These are phyloP conservation scores for Starmerella davenportii DNA, from an alignment of 805 yeast species.

Conservation along the genomic window DNA sequence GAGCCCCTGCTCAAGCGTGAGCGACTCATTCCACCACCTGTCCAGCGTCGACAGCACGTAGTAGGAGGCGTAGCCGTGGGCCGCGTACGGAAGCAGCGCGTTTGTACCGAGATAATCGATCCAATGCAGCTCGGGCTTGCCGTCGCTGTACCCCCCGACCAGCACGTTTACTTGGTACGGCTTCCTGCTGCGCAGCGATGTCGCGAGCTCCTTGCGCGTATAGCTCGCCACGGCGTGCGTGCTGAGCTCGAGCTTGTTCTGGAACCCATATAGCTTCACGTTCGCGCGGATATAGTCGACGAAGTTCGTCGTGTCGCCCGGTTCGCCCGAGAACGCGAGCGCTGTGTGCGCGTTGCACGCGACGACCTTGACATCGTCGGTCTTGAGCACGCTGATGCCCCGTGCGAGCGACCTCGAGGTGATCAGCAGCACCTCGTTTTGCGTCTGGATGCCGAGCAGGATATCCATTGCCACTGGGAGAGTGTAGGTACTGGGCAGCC, in stretches of 20 bases:
- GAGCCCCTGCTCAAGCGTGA: slow-evolving; percentile 63
- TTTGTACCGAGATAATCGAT: slow-evolving; percentile 88
- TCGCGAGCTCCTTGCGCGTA: slow-evolving; percentile 74
- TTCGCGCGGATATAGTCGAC: slow-evolving; percentile 91
- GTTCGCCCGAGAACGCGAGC: slow-evolving; percentile 84
- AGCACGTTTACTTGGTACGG: slow-evolving; percentile 91
- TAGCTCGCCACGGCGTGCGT: slow-evolving; percentile 79
- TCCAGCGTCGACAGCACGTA: slow-evolving; percentile 80
- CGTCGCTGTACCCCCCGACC: slow-evolving; percentile 62
- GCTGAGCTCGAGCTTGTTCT: slow-evolving; percentile 64
- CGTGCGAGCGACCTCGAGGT: slow-evolving; percentile 91
- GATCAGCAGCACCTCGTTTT: slow-evolving; percentile 69
- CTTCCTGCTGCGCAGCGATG: slow-evolving; percentile 75
- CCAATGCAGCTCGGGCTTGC: slow-evolving; percentile 58
- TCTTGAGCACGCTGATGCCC: slow-evolving; percentile 67
- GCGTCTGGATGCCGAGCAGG: slow-evolving; percentile 65
- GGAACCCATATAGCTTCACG: slow-evolving; percentile 67
- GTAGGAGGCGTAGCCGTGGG: slow-evolving; percentile 97
- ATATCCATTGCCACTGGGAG: slow-evolving; percentile 50
- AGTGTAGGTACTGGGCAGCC: neutral
- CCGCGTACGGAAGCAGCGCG: slow-evolving; percentile 84
- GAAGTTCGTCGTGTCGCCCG: slow-evolving; percentile 91
- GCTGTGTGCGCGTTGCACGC: slow-evolving; percentile 54
- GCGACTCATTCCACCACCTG: slow-evolving; percentile 66
- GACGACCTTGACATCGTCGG: slow-evolving; percentile 65